These are phyloP conservation scores for Quercus tomentella DNA, from an alignment of 331 rosid genomes.

Conservation along the genomic window DNA sequence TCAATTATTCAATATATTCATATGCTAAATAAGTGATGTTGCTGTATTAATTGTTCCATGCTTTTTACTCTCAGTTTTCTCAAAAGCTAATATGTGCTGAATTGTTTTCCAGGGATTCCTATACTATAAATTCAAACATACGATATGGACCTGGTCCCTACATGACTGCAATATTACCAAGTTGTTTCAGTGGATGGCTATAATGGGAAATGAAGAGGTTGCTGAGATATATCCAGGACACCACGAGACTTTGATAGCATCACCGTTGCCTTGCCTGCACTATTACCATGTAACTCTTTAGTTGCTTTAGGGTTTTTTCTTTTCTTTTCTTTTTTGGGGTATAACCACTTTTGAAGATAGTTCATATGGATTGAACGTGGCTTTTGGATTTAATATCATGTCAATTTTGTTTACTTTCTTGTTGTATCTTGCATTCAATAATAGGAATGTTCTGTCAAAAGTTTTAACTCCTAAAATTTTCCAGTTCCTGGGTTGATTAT, in stretches of 20 bases:
- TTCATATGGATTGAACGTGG: not conserved
- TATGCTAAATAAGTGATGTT: not conserved
- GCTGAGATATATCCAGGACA: conserved; percentile 71
- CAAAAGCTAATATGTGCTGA: not conserved
- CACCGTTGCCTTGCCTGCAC: conserved; percentile 64
- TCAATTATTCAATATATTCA: not conserved
- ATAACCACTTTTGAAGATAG: not conserved
- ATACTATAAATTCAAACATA: conserved; percentile 39
- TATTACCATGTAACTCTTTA: conserved; percentile 49
- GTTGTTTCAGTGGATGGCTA: conserved; percentile 62
- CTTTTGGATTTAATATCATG: not conserved
- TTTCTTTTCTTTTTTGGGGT: not conserved
- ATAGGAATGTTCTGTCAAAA: not conserved
- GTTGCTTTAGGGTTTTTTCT: not conserved
- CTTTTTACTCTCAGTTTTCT: not conserved
- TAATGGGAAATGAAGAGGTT: conserved; percentile 79
- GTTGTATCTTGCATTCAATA: not conserved
- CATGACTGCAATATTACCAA: conserved; percentile 90
- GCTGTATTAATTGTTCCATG: not conserved
- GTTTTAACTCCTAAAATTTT: not conserved
- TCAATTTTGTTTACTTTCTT: not conserved
- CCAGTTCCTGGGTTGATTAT: not conserved
- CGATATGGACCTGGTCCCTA: conserved; percentile 90
- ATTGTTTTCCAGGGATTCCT: conserved; percentile 39
- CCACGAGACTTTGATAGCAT: conserved; percentile 48